Base-by-base conservation (phyloP, 371 early-diverging fungal species). In the Rhizopus microsporus region DNA sequence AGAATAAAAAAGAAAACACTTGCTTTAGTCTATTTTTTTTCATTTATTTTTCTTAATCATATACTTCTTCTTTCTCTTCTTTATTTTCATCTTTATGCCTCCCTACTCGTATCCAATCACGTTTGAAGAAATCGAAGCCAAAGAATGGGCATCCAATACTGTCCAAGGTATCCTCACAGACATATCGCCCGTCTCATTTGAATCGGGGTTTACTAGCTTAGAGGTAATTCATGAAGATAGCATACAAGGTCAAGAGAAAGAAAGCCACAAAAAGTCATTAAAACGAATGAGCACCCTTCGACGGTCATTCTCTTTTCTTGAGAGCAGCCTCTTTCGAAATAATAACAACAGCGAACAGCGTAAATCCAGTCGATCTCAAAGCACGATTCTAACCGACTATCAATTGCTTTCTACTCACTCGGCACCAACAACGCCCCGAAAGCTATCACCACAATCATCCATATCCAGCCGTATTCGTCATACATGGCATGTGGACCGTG, bases 101-200 rank as follows among this genome's bases (percentile, higher is more conserved):
- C 64, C 61, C 57, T 55, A 46, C 57, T 38, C 38, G 51, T 66
- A 63, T 54, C 74, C 51, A 50, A 44, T 44, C 34, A 63, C 64
- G 12, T 70, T 75, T 59, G 75, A 75, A 53, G 57, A 63, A 46
- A 62, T 72, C 42, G 72, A 75, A 55, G 75, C 67, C 12, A 67
- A 66, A 45, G 56, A 60, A 54, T 75, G 75, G 75, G 75, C 72
- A 16, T 60, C 59, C 13, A 64, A 62, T 35, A 69, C 68, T 7
- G 51, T 75, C 8, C 59, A 67, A 16, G 45, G 48, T 23, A 60
- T 75, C 15, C 35, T 75, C 12, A 59, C 65, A 40, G 68, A 72
- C 7, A 37, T 69, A 2, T 43, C 43, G 13, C 68, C 71, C 8
- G 71, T 74, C 15, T 59, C 62, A 29, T 69, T 74, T 46, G 64